A percentile compares a stretch with the other conserved stretches of the same genome.
phyloP scores from a whole-genome alignment of 169 alveolate species.

The Plasmodium billcollinsi region DNA sequence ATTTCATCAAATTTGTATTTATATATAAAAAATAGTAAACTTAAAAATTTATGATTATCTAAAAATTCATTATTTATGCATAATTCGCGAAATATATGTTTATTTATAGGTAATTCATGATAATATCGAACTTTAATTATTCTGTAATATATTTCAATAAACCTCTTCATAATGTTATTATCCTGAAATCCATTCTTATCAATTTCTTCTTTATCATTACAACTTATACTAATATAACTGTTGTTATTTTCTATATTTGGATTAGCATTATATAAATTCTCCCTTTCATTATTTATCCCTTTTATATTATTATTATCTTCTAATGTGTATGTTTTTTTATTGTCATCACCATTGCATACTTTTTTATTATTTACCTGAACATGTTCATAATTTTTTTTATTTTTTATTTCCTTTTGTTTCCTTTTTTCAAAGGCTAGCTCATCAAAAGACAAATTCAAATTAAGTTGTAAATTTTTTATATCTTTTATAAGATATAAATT shows the following conservation, averaged over 20 bases:
- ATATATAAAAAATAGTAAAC: constrained; percentile 41
- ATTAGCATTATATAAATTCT: not conserved
- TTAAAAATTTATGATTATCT: constrained; percentile 33
- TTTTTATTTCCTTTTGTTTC: not conserved
- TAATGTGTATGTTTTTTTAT: not conserved
- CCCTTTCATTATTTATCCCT: too few relatives aligned
- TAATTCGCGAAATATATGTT: constrained; percentile 75
- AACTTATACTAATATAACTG: not conserved
- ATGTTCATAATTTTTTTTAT: not conserved
- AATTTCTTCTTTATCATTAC: not conserved
- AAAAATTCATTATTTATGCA: constrained; percentile 44
- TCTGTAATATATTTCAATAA: constrained; percentile 28
- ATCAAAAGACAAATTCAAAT: not conserved
- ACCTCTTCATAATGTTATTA: constrained; percentile 3
- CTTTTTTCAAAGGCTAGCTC: too few relatives aligned
- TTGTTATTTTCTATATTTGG: not conserved
- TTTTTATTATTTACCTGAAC: not conserved
- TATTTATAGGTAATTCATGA: constrained; percentile 67
- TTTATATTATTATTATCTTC: not conserved
- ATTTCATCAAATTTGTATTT: constrained; percentile 62
- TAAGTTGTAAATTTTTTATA: not conserved
- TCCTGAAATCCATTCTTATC: not conserved
- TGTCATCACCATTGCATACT: not conserved
- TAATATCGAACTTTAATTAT: constrained; percentile 49
- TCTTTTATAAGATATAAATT: constrained; percentile 1